Evolutionary conservation across 257 asterid species (phyloP).

Genomic region (Henckelia pumila): DNA sequence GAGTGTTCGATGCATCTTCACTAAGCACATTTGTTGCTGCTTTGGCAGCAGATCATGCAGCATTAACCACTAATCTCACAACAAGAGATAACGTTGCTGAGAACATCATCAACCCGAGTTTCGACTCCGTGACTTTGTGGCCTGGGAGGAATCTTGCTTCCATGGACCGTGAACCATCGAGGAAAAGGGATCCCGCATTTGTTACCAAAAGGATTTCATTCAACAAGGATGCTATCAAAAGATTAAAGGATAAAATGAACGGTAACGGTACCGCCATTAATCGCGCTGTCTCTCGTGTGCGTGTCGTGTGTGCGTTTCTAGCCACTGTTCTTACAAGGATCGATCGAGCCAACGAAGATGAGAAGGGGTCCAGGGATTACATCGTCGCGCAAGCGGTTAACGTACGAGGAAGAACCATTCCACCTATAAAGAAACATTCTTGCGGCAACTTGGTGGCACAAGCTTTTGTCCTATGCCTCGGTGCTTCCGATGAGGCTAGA

Average conservation of each 20-base stretch:
- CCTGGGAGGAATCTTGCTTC: slow-evolving; percentile 22
- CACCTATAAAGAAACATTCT: slow-evolving; percentile 22
- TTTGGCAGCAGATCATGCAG: slow-evolving; percentile 26
- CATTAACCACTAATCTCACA: not conserved
- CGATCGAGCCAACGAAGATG: slow-evolving; percentile 11
- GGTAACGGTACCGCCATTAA: not conserved
- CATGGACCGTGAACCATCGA: slow-evolving; percentile 1
- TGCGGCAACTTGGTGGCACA: slow-evolving; percentile 29
- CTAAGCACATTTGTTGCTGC: slow-evolving; percentile 28
- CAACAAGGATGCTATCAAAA: slow-evolving; percentile 17
- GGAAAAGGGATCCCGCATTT: slow-evolving; percentile 15
- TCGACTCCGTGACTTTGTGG: slow-evolving; percentile 20
- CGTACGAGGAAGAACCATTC: slow-evolving; percentile 25
- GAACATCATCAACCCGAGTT: slow-evolving; percentile 10
- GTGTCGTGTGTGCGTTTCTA: slow-evolving; percentile 22
- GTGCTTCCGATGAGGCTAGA: not conserved
- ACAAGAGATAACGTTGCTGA: not conserved
- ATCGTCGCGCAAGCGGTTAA: slow-evolving; percentile 8
- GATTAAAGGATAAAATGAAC: not conserved
- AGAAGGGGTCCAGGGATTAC: not conserved
- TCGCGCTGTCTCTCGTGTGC: slow-evolving; percentile 19
- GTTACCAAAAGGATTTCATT: slow-evolving; percentile 26
- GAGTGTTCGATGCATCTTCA: slow-evolving; percentile 25
- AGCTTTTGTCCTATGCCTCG: not conserved
- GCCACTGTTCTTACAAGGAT: slow-evolving; percentile 19